A percentile compares a stretch with the other conserved stretches of the same genome.
Evolutionary conservation across 768 basidiomycete species (phyloP).

Genomic region (Coprinopsis sp.): DNA sequence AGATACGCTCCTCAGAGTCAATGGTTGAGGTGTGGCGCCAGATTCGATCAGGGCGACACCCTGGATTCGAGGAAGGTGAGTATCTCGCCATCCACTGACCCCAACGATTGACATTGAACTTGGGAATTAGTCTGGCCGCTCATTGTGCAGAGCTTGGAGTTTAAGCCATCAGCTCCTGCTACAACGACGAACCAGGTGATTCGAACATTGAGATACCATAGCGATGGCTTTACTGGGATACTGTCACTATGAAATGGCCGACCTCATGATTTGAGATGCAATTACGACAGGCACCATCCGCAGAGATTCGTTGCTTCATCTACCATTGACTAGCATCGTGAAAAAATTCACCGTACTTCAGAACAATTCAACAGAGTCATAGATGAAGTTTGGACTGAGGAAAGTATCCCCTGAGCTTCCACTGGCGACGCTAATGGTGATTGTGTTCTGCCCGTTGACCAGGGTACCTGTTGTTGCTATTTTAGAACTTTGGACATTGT

Average conservation of each 20-base stretch:
- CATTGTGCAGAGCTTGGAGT: conserved; percentile 60
- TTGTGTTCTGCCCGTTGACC: conserved; percentile 38
- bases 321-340: no score
- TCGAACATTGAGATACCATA: no score
- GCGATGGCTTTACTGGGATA: no score
- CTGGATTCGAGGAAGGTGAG: conserved; percentile 82
- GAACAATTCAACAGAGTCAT: conserved; percentile 38
- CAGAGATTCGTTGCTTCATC: no score
- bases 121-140: conserved; percentile 55
- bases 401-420: conserved; percentile 40
- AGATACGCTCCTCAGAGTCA: conserved; percentile 76
- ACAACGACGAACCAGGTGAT: no score
- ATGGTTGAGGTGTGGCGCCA: conserved; percentile 85
- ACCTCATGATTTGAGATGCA: no score
- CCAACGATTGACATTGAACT: neutral
- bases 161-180: no score
- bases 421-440: conserved; percentile 38
- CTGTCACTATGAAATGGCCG: no score
- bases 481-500: neutral
- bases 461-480: conserved; percentile 23
- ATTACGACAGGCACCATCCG: no score
- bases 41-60: conserved; percentile 77
- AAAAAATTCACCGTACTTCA: conserved; percentile 14
- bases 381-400: conserved; percentile 44
- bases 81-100: neutral